Conservation (phyloP, 495 filamentous ascomycete genomes). For the Penicillium subrubescens region DNA sequence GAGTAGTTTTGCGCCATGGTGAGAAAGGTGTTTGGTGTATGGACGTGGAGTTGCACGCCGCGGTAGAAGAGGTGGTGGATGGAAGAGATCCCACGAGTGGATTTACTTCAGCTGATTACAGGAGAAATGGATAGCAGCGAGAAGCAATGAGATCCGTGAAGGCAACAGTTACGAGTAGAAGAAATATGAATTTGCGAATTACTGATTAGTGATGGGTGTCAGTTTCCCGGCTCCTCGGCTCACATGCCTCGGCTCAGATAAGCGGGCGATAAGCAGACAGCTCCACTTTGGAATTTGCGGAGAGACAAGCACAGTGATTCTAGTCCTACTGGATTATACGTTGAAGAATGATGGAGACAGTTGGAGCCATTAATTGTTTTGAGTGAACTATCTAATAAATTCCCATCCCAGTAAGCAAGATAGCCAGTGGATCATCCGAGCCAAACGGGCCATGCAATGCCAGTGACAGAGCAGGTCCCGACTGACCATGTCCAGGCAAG, state of each 20-base stretch:
- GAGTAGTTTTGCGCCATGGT: slow-evolving; percentile 34
- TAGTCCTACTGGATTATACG: not conserved
- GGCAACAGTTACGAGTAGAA: not conserved
- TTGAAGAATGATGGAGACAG: not conserved
- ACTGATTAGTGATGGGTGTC: not conserved
- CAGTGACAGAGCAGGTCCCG: not conserved
- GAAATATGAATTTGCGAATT: not conserved
- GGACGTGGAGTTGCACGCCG: not conserved
- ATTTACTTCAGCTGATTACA: not conserved
- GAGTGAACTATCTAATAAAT: not conserved
- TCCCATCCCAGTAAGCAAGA: not conserved
- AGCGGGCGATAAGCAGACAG: slow-evolving; percentile 13
- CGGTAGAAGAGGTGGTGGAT: not conserved
- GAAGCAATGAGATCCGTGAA: not conserved
- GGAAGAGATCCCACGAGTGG: not conserved
- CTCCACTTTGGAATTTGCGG: not conserved
- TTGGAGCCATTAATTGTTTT: not conserved
- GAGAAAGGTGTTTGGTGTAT: not conserved
- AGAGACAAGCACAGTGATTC: not conserved
- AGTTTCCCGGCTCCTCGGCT: not conserved
- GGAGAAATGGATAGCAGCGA: not conserved
- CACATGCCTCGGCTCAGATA: slow-evolving; percentile 25
- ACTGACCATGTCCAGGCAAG: not conserved
- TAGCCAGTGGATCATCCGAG: not conserved
- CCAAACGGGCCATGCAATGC: not conserved